Evolutionary conservation across 2,329 filamentous ascomycete genomes (phyloP).

Genomic region (Cadophora sp.): DNA sequence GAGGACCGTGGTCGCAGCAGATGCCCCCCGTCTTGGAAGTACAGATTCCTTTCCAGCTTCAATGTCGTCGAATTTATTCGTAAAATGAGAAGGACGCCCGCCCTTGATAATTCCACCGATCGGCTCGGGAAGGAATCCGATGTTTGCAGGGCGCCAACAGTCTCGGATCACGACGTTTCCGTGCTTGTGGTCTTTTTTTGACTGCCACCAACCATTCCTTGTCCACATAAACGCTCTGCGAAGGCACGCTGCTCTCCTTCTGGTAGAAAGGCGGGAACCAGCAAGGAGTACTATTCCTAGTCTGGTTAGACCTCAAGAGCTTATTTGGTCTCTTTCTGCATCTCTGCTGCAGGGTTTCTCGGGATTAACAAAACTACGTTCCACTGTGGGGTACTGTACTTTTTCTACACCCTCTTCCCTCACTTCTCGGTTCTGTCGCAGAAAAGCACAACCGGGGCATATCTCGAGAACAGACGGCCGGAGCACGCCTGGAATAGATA

Average conservation of each 20-base stretch:
- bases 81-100: neutral
- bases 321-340: neutral
- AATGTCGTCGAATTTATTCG: neutral
- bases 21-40: neutral
- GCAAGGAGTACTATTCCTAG: neutral
- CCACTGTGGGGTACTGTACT: neutral
- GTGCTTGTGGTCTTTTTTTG: neutral
- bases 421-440: neutral
- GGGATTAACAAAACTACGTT: neutral
- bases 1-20: neutral
- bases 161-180: slow-evolving; percentile 8
- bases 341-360: neutral
- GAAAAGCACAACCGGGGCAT: neutral
- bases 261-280: neutral
- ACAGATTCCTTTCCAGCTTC: neutral
- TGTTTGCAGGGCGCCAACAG: neutral
- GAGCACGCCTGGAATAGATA: slow-evolving; percentile 5
- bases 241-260: neutral
- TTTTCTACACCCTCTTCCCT: neutral
- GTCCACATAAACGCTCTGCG: neutral
- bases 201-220: neutral
- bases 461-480: slow-evolving; percentile 8
- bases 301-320: neutral
- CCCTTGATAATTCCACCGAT: neutral
- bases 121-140: neutral